Base-by-base conservation (phyloP, 371 early-diverging fungal species). In the Actinomortierella ambigua region DNA sequence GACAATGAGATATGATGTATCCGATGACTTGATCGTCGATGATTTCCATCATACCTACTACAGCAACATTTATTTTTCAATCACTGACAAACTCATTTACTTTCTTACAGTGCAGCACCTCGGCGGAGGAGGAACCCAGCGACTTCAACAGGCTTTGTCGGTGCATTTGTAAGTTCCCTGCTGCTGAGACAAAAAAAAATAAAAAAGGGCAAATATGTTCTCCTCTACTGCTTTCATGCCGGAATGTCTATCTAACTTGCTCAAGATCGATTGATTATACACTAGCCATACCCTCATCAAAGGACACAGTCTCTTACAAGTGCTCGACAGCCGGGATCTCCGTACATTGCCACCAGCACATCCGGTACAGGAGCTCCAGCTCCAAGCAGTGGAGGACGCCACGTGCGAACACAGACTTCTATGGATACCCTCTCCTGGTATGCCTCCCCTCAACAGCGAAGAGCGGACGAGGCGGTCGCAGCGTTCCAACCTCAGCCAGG, bases 221-320 rank as follows among this genome's bases (percentile, higher is more conserved):
- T 13, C 3, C 13, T 4, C 44, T 44, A n/a, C 13, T 44, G 44
- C 15, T 20, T n/a, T 44, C 44, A n/a, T 2, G 13, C 3, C 4
- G 20, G 13, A 13, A 44, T 44, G 13, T n/a, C 15, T 3, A 20
- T 24, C 48, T 48, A 11, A 55, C 39, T 22, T 18, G 1, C 14
- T 15, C 57, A 70, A 6, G 11, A 34, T 34, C n/a, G n/a, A n/a
- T 4, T 34, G 34, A 34, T 34, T 11, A 34, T 34, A 34, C 34
- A 34, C 11, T 34, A 34, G 70, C 70, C 70, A 14, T 70, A 70
- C 50, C 70, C 70, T 0, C 65, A 65, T 26, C 65, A 65, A 26
- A 40, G 70, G 14, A 65, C 70, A 1, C 65, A 70, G 11, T 61
- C 70, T 9, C 61, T 70, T 8, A 63, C 28, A n/a, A 43, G 29